phyloP scores from a whole-genome alignment of 306 rosid genomes.

The Clitoria ternatea region DNA sequence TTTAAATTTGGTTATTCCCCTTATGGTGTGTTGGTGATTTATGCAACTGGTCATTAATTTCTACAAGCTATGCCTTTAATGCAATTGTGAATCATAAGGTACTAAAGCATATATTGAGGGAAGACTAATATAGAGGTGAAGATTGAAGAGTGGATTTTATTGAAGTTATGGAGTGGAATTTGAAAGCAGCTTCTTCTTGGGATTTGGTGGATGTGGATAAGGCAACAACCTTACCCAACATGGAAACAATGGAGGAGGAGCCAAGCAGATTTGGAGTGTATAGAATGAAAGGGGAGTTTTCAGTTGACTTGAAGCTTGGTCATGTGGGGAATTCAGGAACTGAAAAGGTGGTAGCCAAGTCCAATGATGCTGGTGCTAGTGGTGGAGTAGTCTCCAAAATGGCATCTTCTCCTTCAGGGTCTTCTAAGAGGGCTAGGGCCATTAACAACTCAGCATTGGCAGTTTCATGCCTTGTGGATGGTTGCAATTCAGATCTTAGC shows the following conservation, averaged over 20 bases:
- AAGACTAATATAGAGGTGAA: conserved; percentile 16
- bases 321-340: conserved; percentile 46
- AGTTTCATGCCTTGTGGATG: conserved; percentile 69
- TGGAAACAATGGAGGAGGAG: conserved; percentile 43
- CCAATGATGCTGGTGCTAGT: conserved; percentile 40
- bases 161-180: conserved; percentile 81
- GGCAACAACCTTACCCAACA: conserved; percentile 47
- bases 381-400: conserved; percentile 38
- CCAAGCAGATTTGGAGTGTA: conserved; percentile 49
- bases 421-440: conserved; percentile 54
- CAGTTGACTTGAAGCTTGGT: conserved; percentile 92
- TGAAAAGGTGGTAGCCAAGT: conserved; percentile 20
- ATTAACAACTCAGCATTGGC: conserved; percentile 26
- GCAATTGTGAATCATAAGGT: conserved; percentile 6
- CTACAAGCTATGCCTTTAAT: conserved; percentile 4
- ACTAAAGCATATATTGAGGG: conserved; percentile 1
- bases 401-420: conserved; percentile 35
- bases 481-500: conserved; percentile 69
- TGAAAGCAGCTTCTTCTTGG: conserved; percentile 49
- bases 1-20: neutral
- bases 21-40: neutral
- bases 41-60: neutral
- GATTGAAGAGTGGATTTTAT: conserved; percentile 19
- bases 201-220: conserved; percentile 20
- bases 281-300: conserved; percentile 46